Evolutionary conservation across 2,329 filamentous ascomycete genomes (phyloP).

Genomic region (Ceratocystiopsis sp.): DNA sequence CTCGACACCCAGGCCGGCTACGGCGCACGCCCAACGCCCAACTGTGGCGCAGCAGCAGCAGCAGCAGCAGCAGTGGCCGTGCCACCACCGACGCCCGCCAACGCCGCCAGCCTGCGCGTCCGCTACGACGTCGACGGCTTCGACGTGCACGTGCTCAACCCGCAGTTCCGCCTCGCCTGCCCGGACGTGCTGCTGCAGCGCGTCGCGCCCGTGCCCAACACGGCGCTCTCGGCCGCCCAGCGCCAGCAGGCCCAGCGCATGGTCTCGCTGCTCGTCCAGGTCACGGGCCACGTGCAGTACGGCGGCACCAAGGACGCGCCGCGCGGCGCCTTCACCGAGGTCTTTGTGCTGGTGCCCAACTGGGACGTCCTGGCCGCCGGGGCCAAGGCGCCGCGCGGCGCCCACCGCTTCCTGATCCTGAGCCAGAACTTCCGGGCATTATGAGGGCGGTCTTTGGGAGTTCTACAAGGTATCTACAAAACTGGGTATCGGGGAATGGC

Average conservation of each 20-base stretch:
- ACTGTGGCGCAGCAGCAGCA: background rate
- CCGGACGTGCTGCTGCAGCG: slow-evolving; percentile 23
- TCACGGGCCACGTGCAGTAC: slow-evolving; percentile 56
- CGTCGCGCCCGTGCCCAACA: slow-evolving; percentile 3
- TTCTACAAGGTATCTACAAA: too few species aligned
- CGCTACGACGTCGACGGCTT: slow-evolving; percentile 59
- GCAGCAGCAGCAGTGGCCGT: background rate
- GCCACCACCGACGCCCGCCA: background rate
- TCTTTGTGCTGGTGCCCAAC: slow-evolving; percentile 66
- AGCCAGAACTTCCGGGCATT: slow-evolving; percentile 54
- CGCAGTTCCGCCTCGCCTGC: slow-evolving; percentile 41
- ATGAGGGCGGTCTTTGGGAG: slow-evolving; percentile 14
- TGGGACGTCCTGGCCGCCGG: slow-evolving; percentile 33
- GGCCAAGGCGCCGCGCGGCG: slow-evolving; percentile 32
- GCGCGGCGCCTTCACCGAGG: slow-evolving; percentile 60
- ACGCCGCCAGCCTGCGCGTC: slow-evolving; percentile 15
- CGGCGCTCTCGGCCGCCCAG: slow-evolving; percentile 17
- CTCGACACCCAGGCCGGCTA: slow-evolving; percentile 44
- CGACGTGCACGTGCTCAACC: slow-evolving; percentile 65
- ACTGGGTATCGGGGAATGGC: too few species aligned
- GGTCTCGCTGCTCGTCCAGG: slow-evolving; percentile 54
- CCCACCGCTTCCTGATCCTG: slow-evolving; percentile 47
- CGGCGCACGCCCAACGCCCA: background rate
- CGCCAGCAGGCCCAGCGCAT: slow-evolving; percentile 32
- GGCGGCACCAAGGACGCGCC: slow-evolving; percentile 44